phyloP scores from a whole-genome alignment of 2,329 filamentous ascomycete species.

The Penicillium sp. region DNA sequence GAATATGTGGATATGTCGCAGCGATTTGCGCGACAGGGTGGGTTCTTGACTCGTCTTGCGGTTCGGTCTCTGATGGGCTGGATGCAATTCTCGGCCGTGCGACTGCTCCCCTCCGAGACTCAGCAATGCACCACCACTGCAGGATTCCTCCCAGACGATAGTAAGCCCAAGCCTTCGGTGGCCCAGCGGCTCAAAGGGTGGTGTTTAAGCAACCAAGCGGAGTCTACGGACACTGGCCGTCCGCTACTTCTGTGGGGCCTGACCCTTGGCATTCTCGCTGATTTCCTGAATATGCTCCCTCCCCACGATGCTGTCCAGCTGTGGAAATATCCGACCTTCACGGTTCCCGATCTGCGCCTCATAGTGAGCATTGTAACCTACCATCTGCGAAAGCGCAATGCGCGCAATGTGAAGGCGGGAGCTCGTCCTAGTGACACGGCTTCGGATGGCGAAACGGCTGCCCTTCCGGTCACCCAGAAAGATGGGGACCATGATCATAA shows the following conservation, averaged over 20 bases:
- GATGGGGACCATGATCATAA: slow-evolving; percentile 32
- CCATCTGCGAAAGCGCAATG: slow-evolving; percentile 57
- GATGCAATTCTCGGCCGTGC: slow-evolving; percentile 69
- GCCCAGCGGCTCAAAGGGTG: slow-evolving; percentile 31
- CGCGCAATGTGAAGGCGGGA: slow-evolving; percentile 34
- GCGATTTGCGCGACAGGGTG: slow-evolving; percentile 59
- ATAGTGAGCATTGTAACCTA: slow-evolving; percentile 63
- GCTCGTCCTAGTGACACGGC: slow-evolving; percentile 34
- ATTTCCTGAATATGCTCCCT: slow-evolving; percentile 69
- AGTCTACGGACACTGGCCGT: slow-evolving; percentile 34
- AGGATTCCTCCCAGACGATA: slow-evolving; percentile 50
- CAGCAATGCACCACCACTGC: slow-evolving; percentile 58
- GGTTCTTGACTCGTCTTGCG: slow-evolving; percentile 56
- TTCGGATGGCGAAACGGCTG: slow-evolving; percentile 37
- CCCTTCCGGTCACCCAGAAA: slow-evolving; percentile 27
- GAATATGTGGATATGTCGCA: slow-evolving; percentile 66
- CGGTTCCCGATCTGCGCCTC: slow-evolving; percentile 61
- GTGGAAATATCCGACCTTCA: slow-evolving; percentile 71
- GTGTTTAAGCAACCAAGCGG: slow-evolving; percentile 32
- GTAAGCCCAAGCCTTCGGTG: slow-evolving; percentile 20
- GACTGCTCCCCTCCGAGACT: slow-evolving; percentile 63
- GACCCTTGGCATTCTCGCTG: slow-evolving; percentile 66
- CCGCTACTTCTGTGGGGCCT: slow-evolving; percentile 69
- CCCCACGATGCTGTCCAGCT: slow-evolving; percentile 62
- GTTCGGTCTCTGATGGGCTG: slow-evolving; percentile 61